phyloP scores from a whole-genome alignment of 345 rosid species.

The Isatis tinctoria region DNA sequence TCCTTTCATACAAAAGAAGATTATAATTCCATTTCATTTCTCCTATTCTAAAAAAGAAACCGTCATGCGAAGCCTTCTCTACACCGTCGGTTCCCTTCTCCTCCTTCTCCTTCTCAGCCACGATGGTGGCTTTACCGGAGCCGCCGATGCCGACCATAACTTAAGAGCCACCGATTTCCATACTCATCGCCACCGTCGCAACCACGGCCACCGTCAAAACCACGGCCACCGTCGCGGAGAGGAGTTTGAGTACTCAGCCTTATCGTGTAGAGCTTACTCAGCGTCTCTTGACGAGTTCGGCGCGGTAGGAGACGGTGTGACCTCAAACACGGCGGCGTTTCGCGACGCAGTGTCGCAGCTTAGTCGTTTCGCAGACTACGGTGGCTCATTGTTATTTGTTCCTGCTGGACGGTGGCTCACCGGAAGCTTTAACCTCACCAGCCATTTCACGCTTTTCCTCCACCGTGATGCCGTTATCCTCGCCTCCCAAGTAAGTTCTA shows the following conservation, averaged over 20 bases:
- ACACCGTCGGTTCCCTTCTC: conserved; percentile 9
- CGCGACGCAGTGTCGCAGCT: conserved; percentile 56
- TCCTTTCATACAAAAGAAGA: not conserved
- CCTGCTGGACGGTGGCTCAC: conserved; percentile 92
- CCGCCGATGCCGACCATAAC: conserved; percentile 3
- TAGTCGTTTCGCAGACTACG: conserved; percentile 45
- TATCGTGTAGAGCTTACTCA: conserved; percentile 64
- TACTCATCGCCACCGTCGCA: conserved; percentile 18
- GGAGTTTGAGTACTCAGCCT: conserved; percentile 43
- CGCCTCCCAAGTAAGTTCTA: conserved; percentile 63
- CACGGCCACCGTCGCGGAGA: conserved; percentile 47
- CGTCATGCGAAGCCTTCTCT: conserved; percentile 22
- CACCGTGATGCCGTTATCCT: conserved; percentile 75
- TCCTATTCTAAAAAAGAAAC: conserved; percentile 4
- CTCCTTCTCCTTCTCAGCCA: conserved; percentile 9
- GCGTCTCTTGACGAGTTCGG: conserved; percentile 79
- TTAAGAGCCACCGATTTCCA: conserved; percentile 18
- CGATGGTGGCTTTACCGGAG: conserved; percentile 5
- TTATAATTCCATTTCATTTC: not conserved
- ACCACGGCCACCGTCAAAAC: conserved; percentile 39
- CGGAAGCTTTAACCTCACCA: conserved; percentile 82
- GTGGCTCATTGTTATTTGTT: conserved; percentile 75
- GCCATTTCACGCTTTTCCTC: conserved; percentile 81
- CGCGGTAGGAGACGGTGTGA: conserved; percentile 78
- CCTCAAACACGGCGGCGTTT: conserved; percentile 72